Evolutionary conservation across 2,329 filamentous ascomycete species (phyloP), one percentile per base, ranked within the genome.

Genomic region (Colletotrichum sp.): DNA sequence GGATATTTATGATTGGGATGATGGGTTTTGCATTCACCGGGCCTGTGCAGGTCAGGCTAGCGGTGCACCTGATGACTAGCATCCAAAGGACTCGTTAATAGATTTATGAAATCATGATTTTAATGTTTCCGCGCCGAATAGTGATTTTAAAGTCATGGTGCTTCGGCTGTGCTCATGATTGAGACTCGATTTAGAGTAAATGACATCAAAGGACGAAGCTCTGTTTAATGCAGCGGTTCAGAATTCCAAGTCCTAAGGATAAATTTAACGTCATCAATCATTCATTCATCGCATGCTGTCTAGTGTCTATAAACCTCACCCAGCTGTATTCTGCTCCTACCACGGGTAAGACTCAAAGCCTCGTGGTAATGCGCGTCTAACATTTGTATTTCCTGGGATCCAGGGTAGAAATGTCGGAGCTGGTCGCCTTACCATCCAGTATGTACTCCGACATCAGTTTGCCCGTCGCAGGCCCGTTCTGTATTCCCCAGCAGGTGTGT

Each of bases 401-500:
- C 78, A 96, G 83, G 48, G 88, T 90, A 2, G 87, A 86, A 34
- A 96, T 88, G 77, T 93, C 89, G 6, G 94, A 93, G 79, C 94
- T 96, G 81, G 84, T 92, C 1, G 93, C 91, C 75, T 87, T 85
- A 1, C 94, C 94, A 71, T 96, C 94, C 80, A 96, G 92, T 3
- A 97, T 86, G 84, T 94, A 92, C 84, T 96, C 94, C 48, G 94
- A 93, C 87, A 97, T 93, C 52, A 96, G 83, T 85, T 93, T 95
- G 6, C 95, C 95, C 9, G 96, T 98, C 2, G 90, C 97, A 2
- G 96, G 96, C 1, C 93, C 95, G 86, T 99, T 98, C 86, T 98
- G 96, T 27, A 99, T 98, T 0, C 97, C 97, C 97, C 97, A 99
- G 86, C 96, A 98, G 2, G 96, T 98, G 87, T 99, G 97, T 0